Conservation (phyloP, 306 rosid genomes). For the Quercus engelmannii region DNA sequence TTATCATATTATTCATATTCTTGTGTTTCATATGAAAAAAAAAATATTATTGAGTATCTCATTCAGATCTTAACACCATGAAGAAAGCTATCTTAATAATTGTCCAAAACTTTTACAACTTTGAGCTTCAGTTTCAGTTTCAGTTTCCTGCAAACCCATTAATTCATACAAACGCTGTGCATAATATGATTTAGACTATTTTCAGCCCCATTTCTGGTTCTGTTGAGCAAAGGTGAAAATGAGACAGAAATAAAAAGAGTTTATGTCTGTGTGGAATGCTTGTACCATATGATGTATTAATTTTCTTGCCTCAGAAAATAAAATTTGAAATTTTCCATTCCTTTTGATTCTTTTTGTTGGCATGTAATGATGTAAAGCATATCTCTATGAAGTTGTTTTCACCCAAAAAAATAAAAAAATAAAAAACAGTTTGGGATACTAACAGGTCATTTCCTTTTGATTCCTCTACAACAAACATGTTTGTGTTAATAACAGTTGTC, state of each 20-base stretch:
- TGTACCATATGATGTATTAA: no score
- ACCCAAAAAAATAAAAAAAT: no score
- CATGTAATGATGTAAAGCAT: not conserved
- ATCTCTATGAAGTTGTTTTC: not conserved
- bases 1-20: not conserved
- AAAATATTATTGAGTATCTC: no score
- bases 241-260: no score
- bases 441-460: not conserved
- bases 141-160: not conserved
- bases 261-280: not conserved
- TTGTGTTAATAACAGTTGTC: slow-evolving; percentile 9
- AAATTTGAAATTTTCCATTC: not conserved
- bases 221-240: no score
- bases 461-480: slow-evolving; percentile 21
- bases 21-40: not conserved
- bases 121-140: not conserved
- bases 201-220: no score
- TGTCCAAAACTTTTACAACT: not conserved
- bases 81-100: not conserved
- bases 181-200: not conserved
- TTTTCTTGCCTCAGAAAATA: not conserved
- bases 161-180: not conserved
- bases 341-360: not conserved
- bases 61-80: no score
- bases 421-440: no score